Conservation (phyloP, 2,329 filamentous ascomycete genomes). For the Teratosphaeria epicoccoides region DNA sequence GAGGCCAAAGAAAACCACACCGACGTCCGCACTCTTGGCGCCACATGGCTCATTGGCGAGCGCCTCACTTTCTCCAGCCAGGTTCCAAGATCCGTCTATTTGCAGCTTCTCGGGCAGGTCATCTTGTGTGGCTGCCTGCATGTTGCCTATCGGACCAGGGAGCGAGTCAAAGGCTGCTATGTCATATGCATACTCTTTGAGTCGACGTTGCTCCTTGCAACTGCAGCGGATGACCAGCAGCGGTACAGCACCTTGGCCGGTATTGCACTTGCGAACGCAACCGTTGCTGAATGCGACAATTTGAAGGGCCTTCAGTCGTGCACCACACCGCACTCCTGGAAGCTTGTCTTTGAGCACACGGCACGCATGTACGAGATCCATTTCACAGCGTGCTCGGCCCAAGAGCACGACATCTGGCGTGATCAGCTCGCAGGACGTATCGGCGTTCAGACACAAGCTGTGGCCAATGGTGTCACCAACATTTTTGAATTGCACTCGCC, state of each 20-base stretch:
- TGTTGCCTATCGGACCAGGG: conserved; percentile 65
- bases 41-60: conserved; percentile 76
- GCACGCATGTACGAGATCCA: conserved; percentile 74
- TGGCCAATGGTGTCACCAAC: conserved; percentile 38
- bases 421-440: conserved; percentile 49
- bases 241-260: conserved; percentile 66
- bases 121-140: conserved; percentile 74
- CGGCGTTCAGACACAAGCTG: conserved; percentile 40
- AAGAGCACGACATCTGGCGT: conserved; percentile 74
- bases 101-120: conserved; percentile 66
- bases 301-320: conserved; percentile 75
- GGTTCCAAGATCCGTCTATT: conserved; percentile 50
- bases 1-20: conserved; percentile 66
- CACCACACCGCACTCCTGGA: conserved; percentile 82
- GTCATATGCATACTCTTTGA: conserved; percentile 79
- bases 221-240: conserved; percentile 51
- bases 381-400: conserved; percentile 71
- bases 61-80: conserved; percentile 64
- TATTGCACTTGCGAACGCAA: conserved; percentile 55
- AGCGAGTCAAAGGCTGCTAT: conserved; percentile 63
- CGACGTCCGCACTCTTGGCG: conserved; percentile 61
- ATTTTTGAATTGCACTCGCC: conserved; percentile 48
- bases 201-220: conserved; percentile 66
- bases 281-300: conserved; percentile 63
- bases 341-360: conserved; percentile 69